Conservation (phyloP, 305 asterid species). For the Andrographis paniculata region DNA sequence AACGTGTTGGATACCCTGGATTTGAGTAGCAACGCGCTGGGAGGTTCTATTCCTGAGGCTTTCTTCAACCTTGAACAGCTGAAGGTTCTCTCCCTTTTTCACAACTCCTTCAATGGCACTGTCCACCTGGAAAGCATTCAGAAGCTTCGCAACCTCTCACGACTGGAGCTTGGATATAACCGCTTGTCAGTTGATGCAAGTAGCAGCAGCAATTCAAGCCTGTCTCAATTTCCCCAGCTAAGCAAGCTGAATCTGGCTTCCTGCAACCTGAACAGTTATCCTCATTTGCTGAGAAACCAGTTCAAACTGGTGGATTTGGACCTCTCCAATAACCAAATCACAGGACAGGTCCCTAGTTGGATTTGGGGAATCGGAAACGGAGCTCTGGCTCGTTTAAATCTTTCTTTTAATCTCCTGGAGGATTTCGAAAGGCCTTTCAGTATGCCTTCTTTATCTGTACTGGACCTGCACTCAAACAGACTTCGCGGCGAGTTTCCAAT, state of each 20-base stretch:
- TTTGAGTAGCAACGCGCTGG: conserved; percentile 37
- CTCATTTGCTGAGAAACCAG: conserved; percentile 42
- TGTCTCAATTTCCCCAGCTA: conserved; percentile 29
- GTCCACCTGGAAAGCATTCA: conserved; percentile 24
- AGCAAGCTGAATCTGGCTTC: conserved; percentile 40
- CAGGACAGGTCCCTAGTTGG: conserved; percentile 58
- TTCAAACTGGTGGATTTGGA: conserved; percentile 36
- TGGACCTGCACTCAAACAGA: conserved; percentile 50
- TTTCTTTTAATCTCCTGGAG: conserved; percentile 39
- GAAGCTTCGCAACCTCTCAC: conserved; percentile 26
- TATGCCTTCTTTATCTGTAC: conserved; percentile 11
- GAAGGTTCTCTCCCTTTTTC: conserved; percentile 31
- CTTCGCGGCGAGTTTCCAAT: conserved; percentile 43
- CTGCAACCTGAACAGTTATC: conserved; percentile 43
- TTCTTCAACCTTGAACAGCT: conserved; percentile 32
- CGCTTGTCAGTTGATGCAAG: conserved; percentile 30
- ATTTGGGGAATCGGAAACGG: conserved; percentile 41
- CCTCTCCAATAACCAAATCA: conserved; percentile 43
- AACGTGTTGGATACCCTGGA: conserved; percentile 29
- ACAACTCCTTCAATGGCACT: conserved; percentile 36
- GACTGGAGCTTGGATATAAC: conserved; percentile 41
- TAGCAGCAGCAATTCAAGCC: conserved; percentile 18
- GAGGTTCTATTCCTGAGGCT: conserved; percentile 36
- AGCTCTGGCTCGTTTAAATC: conserved; percentile 23
- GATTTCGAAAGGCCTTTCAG: conserved; percentile 42